These are phyloP conservation scores for Penicillium sp. DNA, from an alignment of 2,329 filamentous ascomycete species.

Conservation along the genomic window DNA sequence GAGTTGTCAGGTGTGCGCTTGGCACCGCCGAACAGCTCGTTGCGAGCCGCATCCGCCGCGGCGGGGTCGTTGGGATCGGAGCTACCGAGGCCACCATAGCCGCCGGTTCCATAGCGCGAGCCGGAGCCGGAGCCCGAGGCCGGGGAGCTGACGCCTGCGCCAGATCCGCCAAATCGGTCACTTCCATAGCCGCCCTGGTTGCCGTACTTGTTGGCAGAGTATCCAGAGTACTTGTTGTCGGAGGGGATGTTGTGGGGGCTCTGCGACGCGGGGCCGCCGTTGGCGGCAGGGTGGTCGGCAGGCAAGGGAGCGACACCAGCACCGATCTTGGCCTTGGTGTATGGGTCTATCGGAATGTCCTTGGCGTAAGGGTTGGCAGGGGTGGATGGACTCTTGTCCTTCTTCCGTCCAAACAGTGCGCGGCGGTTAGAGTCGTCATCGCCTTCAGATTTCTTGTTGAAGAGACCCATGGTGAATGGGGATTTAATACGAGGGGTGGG, in stretches of 20 bases:
- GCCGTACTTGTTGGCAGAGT: conserved; percentile 44
- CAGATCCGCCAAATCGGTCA: conserved; percentile 54
- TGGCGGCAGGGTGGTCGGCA: conserved; percentile 32
- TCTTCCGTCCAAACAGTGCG: conserved; percentile 62
- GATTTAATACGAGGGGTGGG: background rate
- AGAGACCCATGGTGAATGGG: conserved; percentile 34
- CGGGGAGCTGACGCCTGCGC: conserved; percentile 29
- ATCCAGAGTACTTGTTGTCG: conserved; percentile 41
- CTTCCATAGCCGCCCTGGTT: conserved; percentile 53
- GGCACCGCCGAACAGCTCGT: conserved; percentile 62
- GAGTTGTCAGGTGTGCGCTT: conserved; percentile 50
- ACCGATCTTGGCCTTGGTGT: conserved; percentile 53
- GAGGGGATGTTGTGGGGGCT: conserved; percentile 33
- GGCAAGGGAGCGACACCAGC: conserved; percentile 43
- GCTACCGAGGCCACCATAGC: conserved; percentile 59
- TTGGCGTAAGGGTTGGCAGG: conserved; percentile 60
- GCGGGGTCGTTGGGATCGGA: conserved; percentile 52
- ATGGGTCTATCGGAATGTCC: conserved; percentile 55
- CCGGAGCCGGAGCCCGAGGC: conserved; percentile 40
- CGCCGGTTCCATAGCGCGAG: conserved; percentile 52
- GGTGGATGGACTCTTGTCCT: conserved; percentile 55
- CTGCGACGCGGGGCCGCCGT: conserved; percentile 24
- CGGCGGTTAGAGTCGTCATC: conserved; percentile 55
- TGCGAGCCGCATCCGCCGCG: conserved; percentile 55
- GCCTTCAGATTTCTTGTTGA: conserved; percentile 59